Evolutionary conservation across 208 protist species (phyloP).

Genomic region (Porcisia deanei): DNA sequence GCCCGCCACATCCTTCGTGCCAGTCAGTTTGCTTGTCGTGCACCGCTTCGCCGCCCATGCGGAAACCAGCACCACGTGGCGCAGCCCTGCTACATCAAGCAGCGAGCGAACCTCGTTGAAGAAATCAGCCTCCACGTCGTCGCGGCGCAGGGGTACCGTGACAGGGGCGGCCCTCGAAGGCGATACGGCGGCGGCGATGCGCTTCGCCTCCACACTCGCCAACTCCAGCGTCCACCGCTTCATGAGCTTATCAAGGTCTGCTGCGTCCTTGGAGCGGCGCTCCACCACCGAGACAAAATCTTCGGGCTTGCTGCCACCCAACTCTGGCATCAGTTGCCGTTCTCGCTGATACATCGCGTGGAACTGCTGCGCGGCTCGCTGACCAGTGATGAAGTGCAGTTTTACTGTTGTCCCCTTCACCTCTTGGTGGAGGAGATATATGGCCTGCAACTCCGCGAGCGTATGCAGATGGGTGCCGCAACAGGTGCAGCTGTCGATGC

Average conservation of each 20-base stretch:
- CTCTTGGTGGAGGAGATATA: constrained; percentile 85
- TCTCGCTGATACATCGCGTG: constrained; percentile 71
- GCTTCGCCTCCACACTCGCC: constrained; percentile 36
- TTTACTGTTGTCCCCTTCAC: constrained; percentile 74
- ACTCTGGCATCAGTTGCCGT: constrained; percentile 52
- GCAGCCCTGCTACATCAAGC: constrained; percentile 35
- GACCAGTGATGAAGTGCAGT: constrained; percentile 80
- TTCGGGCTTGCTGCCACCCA: constrained; percentile 65
- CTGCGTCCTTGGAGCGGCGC: constrained; percentile 49
- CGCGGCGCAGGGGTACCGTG: constrained; percentile 46
- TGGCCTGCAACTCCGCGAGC: constrained; percentile 64
- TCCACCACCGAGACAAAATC: constrained; percentile 53
- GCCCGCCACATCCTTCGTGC: constrained; percentile 38
- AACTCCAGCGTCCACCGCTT: constrained; percentile 66
- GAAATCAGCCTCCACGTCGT: constrained; percentile 73
- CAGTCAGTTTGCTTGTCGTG: constrained; percentile 16
- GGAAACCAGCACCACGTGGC: constrained; percentile 48
- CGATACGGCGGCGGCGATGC: constrained; percentile 32
- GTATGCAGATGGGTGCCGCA: constrained; percentile 87
- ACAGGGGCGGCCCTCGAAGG: not conserved
- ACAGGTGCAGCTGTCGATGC: constrained; percentile 78
- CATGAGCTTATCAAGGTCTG: constrained; percentile 51
- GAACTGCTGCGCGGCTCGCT: constrained; percentile 51
- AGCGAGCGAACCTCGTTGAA: constrained; percentile 44
- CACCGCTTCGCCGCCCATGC: constrained; percentile 49